A percentile compares a stretch with the other conserved stretches of the same genome.
These are phyloP conservation scores for Aspergillus haitiensis DNA, from an alignment of 495 filamentous ascomycete genomes.

Conservation along the genomic window DNA sequence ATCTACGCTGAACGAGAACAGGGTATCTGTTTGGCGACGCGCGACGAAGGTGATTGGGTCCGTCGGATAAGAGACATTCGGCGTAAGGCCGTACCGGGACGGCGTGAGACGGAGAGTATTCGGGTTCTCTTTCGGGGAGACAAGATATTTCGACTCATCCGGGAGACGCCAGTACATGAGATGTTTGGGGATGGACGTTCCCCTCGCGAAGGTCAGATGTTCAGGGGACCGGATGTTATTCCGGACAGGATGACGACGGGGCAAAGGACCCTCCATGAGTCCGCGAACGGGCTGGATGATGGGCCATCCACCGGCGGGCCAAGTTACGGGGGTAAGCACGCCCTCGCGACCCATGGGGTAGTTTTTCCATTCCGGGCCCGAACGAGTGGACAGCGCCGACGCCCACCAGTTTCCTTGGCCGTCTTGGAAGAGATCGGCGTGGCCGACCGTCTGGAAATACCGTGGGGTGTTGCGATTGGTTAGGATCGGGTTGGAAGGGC, in stretches of 20 bases:
- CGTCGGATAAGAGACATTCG: background rate
- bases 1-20: conserved; percentile 25
- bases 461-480: conserved; percentile 48
- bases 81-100: conserved; percentile 9
- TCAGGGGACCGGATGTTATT: conserved; percentile 11
- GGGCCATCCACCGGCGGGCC: conserved; percentile 39
- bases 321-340: conserved; percentile 53
- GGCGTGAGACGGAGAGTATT: conserved; percentile 18
- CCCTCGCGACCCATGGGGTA: conserved; percentile 64
- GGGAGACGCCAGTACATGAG: conserved; percentile 23
- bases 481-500: conserved; percentile 55
- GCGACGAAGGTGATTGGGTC: conserved; percentile 20
- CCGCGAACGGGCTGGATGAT: conserved; percentile 31
- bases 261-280: conserved; percentile 14
- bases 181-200: conserved; percentile 12
- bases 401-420: conserved; percentile 54
- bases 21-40: conserved; percentile 25
- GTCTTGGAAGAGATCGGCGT: conserved; percentile 48
- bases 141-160: background rate
- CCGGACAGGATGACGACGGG: background rate
- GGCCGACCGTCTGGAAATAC: conserved; percentile 42
- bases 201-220: conserved; percentile 14
- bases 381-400: conserved; percentile 48
- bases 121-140: conserved; percentile 17
- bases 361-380: conserved; percentile 28